These are phyloP conservation scores for Taphrina sp. DNA, from an alignment of 1,139 yeast genomes.

Conservation along the genomic window DNA sequence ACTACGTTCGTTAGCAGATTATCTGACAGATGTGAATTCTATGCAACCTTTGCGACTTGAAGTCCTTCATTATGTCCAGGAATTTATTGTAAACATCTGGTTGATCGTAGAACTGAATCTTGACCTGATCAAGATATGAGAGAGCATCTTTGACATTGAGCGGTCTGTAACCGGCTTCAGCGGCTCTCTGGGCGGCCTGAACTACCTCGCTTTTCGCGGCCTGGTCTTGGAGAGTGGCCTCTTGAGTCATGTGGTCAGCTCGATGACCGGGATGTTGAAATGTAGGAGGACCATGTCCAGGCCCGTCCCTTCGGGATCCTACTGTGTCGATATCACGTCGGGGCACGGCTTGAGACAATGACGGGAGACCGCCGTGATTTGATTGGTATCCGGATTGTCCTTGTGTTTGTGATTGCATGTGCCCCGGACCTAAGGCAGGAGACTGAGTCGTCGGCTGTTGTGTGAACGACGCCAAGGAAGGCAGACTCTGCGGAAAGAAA, in stretches of 20 bases:
- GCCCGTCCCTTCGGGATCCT: slow-evolving; percentile 1
- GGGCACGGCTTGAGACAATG: slow-evolving; percentile 8
- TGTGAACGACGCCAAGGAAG: slow-evolving; percentile 13
- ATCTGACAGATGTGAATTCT: background rate
- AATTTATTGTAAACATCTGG: slow-evolving; percentile 96
- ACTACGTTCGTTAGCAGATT: slow-evolving; percentile 44
- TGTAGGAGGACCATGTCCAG: slow-evolving; percentile 1
- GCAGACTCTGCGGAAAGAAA: slow-evolving; percentile 5
- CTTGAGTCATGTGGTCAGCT: slow-evolving; percentile 5
- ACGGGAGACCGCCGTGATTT: slow-evolving; percentile 5
- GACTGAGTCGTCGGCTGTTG: background rate
- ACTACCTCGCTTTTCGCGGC: slow-evolving; percentile 15
- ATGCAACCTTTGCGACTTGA: slow-evolving; percentile 77
- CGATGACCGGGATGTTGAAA: background rate
- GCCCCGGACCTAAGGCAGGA: background rate
- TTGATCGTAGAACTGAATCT: slow-evolving; percentile 83
- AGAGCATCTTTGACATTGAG: slow-evolving; percentile 94
- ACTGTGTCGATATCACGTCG: slow-evolving; percentile 8
- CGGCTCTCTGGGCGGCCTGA: slow-evolving; percentile 24
- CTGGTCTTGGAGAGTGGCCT: slow-evolving; percentile 18
- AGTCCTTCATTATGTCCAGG: slow-evolving; percentile 96
- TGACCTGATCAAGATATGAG: slow-evolving; percentile 91
- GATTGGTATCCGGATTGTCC: background rate
- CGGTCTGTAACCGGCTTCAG: slow-evolving; percentile 63
- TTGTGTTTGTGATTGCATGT: slow-evolving; percentile 3